These are phyloP conservation scores for Tetrapyrgos nigripes DNA, from an alignment of 1,284 basidiomycete species.

Conservation along the genomic window DNA sequence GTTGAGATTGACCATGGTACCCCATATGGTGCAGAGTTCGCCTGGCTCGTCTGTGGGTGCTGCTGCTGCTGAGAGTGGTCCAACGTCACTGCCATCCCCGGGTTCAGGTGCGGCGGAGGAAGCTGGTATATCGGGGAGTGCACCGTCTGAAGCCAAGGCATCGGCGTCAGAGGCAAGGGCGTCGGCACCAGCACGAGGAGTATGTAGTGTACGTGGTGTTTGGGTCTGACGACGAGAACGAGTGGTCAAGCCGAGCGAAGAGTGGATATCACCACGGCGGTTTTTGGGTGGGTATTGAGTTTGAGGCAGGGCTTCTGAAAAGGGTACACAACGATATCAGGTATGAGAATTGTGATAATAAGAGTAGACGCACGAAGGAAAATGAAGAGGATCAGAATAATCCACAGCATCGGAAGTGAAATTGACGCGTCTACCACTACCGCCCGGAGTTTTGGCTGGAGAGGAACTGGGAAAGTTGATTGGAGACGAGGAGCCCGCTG, in stretches of 20 bases:
- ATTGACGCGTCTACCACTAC: slow-evolving; percentile 43
- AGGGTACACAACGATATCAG: too few relatives aligned
- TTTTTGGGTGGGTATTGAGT: slow-evolving; percentile 64
- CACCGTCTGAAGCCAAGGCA: slow-evolving; percentile 62
- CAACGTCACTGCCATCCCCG: too few relatives aligned
- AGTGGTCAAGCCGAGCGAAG: slow-evolving; percentile 72
- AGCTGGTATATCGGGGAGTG: slow-evolving; percentile 61
- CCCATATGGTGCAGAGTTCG: slow-evolving; percentile 94
- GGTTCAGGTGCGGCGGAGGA: slow-evolving; percentile 64
- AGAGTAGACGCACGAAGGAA: slow-evolving; percentile 57
- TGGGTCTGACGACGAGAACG: too few relatives aligned
- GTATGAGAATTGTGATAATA: too few relatives aligned
- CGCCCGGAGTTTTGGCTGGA: slow-evolving; percentile 56
- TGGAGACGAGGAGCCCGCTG: slow-evolving; percentile 58
- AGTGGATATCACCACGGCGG: slow-evolving; percentile 85
- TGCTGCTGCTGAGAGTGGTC: slow-evolving; percentile 68
- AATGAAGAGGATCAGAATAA: slow-evolving; percentile 69
- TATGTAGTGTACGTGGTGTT: slow-evolving; percentile 22
- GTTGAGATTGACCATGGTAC: slow-evolving; percentile 90
- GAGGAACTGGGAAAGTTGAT: slow-evolving; percentile 59
- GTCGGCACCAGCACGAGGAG: slow-evolving; percentile 48
- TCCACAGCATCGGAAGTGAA: slow-evolving; percentile 13
- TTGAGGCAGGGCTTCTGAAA: slow-evolving; percentile 41
- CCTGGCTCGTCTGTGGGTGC: slow-evolving; percentile 73
- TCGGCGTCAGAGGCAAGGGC: too few relatives aligned